Percentiles rank a stretch among this genome's conserved stretches.
Evolutionary conservation across 192 early-diverging fungal genomes (phyloP).

Genomic region (Coemansia sp.): DNA sequence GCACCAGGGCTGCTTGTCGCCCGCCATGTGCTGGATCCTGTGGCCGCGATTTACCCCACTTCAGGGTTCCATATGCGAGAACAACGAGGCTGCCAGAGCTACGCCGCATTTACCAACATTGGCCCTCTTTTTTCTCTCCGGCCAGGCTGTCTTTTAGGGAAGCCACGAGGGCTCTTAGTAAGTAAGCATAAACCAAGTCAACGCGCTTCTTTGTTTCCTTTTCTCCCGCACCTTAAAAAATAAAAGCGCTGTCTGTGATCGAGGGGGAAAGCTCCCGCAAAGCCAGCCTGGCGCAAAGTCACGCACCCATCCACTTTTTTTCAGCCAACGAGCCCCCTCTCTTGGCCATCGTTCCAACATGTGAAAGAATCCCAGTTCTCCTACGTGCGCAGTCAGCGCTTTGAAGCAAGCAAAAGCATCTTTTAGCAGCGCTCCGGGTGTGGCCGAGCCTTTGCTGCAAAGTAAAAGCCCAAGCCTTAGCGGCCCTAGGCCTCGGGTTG

Average conservation of each 20-base stretch:
- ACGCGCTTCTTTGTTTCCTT: not conserved
- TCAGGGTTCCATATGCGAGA: not conserved
- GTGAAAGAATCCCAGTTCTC: slow-evolving; percentile 2
- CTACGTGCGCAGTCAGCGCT: not conserved
- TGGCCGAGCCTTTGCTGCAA: not conserved
- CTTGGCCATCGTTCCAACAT: not conserved
- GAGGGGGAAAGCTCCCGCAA: not conserved
- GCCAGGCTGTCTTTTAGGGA: not conserved
- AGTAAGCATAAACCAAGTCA: not conserved
- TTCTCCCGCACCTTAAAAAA: not conserved
- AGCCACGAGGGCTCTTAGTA: not conserved
- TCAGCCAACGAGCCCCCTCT: not conserved
- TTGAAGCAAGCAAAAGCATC: not conserved
- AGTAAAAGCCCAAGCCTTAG: not conserved
- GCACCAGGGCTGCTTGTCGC: not conserved
- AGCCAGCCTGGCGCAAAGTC: not conserved
- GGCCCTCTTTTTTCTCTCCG: not conserved
- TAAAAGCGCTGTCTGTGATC: not conserved
- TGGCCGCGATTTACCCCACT: not conserved
- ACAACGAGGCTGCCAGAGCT: not conserved
- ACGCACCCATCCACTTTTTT: not conserved
- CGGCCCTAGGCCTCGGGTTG: not conserved
- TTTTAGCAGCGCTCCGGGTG: not conserved
- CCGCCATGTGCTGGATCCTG: slow-evolving; percentile 1
- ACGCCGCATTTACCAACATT: not conserved